Evolutionary conservation across 2,329 filamentous ascomycete species (phyloP).

Genomic region (Xylariaceae sp.): DNA sequence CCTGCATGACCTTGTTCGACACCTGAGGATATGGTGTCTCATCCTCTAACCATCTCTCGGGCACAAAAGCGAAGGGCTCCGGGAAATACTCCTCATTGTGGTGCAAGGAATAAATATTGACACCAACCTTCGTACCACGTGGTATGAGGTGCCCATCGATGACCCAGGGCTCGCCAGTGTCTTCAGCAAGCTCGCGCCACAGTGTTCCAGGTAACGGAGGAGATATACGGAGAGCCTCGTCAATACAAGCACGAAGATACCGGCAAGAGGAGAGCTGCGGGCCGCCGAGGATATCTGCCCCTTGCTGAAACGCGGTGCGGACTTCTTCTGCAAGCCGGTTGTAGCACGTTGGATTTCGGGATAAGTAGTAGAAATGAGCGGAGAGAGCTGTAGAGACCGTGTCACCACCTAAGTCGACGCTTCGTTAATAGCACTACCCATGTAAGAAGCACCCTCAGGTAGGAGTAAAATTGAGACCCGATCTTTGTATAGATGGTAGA

Average conservation of each 20-base stretch:
- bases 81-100: constrained; percentile 20
- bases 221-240: constrained; percentile 19
- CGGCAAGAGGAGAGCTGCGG: constrained; percentile 7
- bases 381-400: not conserved
- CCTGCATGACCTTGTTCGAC: too few relatives aligned
- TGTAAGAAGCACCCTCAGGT: too few relatives aligned
- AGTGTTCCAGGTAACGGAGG: not conserved
- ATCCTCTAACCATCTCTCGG: too few relatives aligned
- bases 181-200: constrained; percentile 5
- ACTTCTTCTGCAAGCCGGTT: constrained; percentile 3
- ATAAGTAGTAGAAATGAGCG: constrained; percentile 15
- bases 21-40: too few relatives aligned
- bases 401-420: too few relatives aligned
- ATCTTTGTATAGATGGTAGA: too few relatives aligned
- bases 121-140: constrained; percentile 5
- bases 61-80: constrained; percentile 3
- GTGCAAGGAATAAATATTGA: constrained; percentile 10
- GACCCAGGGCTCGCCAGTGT: not conserved
- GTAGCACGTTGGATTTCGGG: constrained; percentile 6
- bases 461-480: too few relatives aligned
- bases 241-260: constrained; percentile 22
- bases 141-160: constrained; percentile 23
- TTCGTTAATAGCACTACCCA: too few relatives aligned
- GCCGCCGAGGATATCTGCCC: constrained; percentile 5
- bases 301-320: not conserved